These are phyloP conservation scores for Sporothrix euskadiensis DNA, from an alignment of 2,329 filamentous ascomycete species.

Conservation along the genomic window DNA sequence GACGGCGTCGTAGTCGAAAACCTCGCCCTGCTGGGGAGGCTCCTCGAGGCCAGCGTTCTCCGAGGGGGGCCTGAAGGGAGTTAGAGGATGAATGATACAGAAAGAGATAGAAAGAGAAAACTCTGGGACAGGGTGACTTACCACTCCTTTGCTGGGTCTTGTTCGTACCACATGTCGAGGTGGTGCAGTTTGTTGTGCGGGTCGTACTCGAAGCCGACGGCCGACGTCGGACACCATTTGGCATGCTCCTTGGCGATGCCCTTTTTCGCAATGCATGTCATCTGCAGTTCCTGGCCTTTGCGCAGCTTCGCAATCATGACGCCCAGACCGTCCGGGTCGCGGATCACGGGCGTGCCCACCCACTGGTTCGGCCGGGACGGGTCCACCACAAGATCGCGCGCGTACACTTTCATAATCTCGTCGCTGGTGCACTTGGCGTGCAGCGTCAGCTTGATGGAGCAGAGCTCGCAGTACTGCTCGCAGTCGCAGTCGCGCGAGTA, in stretches of 20 bases:
- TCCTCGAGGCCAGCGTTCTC: constrained; percentile 80
- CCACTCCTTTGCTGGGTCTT: constrained; percentile 81
- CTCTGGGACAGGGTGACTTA: constrained; percentile 47
- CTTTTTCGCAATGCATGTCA: constrained; percentile 94
- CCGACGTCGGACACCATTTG: constrained; percentile 92
- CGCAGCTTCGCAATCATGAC: constrained; percentile 87
- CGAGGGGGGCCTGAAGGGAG: constrained; percentile 67
- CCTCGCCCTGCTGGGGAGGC: constrained; percentile 74
- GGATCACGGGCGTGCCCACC: constrained; percentile 80
- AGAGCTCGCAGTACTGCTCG: constrained; percentile 90
- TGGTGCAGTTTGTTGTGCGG: constrained; percentile 94
- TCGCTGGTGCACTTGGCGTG: constrained; percentile 83
- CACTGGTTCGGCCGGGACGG: constrained; percentile 69
- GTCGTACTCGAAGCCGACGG: constrained; percentile 96
- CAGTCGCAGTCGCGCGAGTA: constrained; percentile 96
- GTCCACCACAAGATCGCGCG: constrained; percentile 77
- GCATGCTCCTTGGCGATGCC: constrained; percentile 98
- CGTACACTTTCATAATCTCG: constrained; percentile 91
- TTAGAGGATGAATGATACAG: constrained; percentile 3
- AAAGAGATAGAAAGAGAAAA: not conserved
- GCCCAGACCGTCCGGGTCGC: constrained; percentile 77
- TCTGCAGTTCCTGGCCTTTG: constrained; percentile 83
- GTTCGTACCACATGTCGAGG: constrained; percentile 92
- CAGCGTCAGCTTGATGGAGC: constrained; percentile 80
- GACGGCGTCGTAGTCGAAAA: constrained; percentile 86